Conservation (phyloP, 2,329 filamentous ascomycete species). For the Coccinonectria pachysandricola region DNA sequence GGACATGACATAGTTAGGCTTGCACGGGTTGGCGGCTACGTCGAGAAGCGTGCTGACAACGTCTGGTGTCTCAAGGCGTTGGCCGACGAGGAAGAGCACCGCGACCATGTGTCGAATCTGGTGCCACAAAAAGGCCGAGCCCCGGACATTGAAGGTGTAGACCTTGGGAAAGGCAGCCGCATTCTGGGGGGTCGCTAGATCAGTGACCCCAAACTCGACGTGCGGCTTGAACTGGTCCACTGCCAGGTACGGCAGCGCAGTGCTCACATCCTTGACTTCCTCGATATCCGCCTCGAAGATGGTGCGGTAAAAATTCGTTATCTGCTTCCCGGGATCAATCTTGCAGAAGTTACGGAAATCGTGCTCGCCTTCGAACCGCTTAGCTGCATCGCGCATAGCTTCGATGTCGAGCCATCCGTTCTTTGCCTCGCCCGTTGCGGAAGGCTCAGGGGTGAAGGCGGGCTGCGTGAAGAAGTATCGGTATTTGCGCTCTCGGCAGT, state of each 20-base stretch:
- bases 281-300: constrained; percentile 77
- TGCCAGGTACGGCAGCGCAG: constrained; percentile 46
- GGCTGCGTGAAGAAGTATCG: constrained; percentile 98
- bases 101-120: constrained; percentile 94
- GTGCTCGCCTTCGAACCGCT: constrained; percentile 68
- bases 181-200: no score
- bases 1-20: constrained; percentile 84
- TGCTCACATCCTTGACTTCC: constrained; percentile 46
- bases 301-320: constrained; percentile 67
- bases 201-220: constrained; percentile 1
- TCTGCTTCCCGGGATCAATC: constrained; percentile 80
- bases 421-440: constrained; percentile 25
- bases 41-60: constrained; percentile 70
- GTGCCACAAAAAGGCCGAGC: constrained; percentile 94
- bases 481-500: constrained; percentile 83
- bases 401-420: constrained; percentile 80
- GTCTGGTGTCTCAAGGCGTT: constrained; percentile 68
- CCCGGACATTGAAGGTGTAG: constrained; percentile 81
- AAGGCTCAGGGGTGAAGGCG: constrained; percentile 57
- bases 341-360: constrained; percentile 98
- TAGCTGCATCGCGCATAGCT: constrained; percentile 75
- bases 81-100: constrained; percentile 83
- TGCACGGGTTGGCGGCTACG: constrained; percentile 56
- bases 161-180: constrained; percentile 45
- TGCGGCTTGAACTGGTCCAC: constrained; percentile 25